Evolutionary conservation across 1,284 basidiomycete species (phyloP).

Genomic region (Ustilago trichophora): DNA sequence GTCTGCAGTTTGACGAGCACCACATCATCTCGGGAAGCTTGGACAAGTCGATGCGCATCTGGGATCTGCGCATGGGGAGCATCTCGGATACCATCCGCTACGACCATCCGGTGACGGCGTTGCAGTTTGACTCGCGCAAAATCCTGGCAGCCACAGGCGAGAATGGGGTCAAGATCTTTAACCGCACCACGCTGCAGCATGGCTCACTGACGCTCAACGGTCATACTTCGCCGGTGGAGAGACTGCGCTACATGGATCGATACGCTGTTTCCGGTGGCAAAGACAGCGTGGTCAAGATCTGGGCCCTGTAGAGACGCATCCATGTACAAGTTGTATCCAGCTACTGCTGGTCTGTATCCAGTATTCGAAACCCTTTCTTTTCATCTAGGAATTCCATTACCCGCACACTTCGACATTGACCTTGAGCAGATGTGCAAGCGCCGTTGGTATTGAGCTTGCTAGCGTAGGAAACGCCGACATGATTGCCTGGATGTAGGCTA

Average conservation of each 20-base stretch:
- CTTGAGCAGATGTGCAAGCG: no score
- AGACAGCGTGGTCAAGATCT: conserved; percentile 89
- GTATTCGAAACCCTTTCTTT: no score
- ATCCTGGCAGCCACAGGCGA: conserved; percentile 92
- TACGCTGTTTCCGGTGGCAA: conserved; percentile 91
- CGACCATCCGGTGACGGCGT: conserved; percentile 86
- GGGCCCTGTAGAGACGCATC: conserved; percentile 77
- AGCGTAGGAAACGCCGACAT: no score
- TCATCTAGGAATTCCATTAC: no score
- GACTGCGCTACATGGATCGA: conserved; percentile 92
- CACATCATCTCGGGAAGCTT: conserved; percentile 90
- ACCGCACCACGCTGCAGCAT: conserved; percentile 90
- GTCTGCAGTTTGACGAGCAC: conserved; percentile 94
- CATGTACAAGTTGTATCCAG: no score
- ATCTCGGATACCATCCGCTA: conserved; percentile 89
- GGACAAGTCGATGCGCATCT: conserved; percentile 80
- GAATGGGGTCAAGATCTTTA: conserved; percentile 93
- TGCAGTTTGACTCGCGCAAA: conserved; percentile 94
- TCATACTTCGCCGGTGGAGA: conserved; percentile 88
- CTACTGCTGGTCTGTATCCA: no score
- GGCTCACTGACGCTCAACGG: conserved; percentile 86
- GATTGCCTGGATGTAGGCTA: no score
- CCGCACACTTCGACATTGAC: no score
- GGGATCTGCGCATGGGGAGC: conserved; percentile 92
- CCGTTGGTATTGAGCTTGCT: no score